Percentiles rank a stretch among this genome's conserved stretches.
These are phyloP conservation scores for Fusarium musae DNA, from an alignment of 2,329 filamentous ascomycete genomes.

Conservation along the genomic window DNA sequence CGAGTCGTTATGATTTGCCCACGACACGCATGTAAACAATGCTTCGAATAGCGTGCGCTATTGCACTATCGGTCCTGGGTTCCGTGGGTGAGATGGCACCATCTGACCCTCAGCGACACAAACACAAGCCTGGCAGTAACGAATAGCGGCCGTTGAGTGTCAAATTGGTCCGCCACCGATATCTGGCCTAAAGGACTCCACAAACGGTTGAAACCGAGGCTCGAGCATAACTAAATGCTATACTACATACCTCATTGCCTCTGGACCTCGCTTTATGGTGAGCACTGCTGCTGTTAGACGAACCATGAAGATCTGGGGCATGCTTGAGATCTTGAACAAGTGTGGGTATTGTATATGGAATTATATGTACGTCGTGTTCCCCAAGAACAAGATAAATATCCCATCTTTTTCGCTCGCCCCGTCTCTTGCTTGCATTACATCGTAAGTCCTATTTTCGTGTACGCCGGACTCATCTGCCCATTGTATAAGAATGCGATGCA, in stretches of 20 bases:
- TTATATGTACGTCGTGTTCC: conserved; percentile 29
- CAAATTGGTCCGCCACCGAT: conserved; percentile 15
- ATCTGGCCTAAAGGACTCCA: background rate
- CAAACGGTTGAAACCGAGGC: background rate
- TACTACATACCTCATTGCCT: background rate
- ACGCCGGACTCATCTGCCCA: conserved; percentile 14
- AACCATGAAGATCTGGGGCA: background rate
- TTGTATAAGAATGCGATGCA: conserved; percentile 15
- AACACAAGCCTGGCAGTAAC: conserved; percentile 1
- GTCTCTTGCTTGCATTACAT: conserved; percentile 35
- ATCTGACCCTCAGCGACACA: conserved; percentile 3
- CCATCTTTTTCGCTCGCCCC: conserved; percentile 1
- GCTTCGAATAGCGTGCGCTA: background rate
- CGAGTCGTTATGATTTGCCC: conserved; percentile 19
- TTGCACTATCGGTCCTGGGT: background rate
- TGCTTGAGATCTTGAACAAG: conserved; percentile 27
- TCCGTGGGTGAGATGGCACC: background rate
- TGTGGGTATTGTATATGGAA: conserved; percentile 39
- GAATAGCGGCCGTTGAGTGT: conserved; percentile 28
- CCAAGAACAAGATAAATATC: conserved; percentile 17
- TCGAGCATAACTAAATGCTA: background rate
- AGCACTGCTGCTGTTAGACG: background rate
- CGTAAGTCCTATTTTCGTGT: conserved; percentile 34
- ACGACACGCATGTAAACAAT: conserved; percentile 2
- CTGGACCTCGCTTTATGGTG: background rate